Evolutionary conservation across 352 stramenopile species (phyloP).

Genomic region (Globisporangium iwayamae): DNA sequence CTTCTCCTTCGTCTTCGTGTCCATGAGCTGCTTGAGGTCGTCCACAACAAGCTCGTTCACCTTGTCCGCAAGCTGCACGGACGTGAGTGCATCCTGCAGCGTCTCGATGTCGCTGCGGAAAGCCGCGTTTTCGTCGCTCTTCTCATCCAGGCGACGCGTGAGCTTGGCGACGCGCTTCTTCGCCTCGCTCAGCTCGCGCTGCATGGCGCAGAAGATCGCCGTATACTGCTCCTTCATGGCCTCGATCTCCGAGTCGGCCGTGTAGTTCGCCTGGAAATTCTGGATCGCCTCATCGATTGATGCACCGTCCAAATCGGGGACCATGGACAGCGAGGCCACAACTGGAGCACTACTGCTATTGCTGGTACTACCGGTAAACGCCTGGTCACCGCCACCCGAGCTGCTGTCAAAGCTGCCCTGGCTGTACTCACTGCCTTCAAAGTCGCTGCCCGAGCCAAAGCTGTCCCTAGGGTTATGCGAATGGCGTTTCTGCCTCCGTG

Average conservation of each 20-base stretch:
- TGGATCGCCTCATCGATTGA: conserved; percentile 54
- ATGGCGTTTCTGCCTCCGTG: conserved; percentile 10
- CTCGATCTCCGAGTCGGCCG: conserved; percentile 19
- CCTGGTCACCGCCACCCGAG: not conserved
- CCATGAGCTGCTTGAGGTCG: conserved; percentile 45
- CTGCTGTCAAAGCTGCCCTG: conserved; percentile 14
- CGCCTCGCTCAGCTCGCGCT: conserved; percentile 52
- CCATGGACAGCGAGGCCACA: conserved; percentile 9
- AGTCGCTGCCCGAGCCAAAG: conserved; percentile 18
- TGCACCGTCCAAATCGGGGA: conserved; percentile 10
- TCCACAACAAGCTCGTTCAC: conserved; percentile 53
- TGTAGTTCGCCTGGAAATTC: conserved; percentile 33
- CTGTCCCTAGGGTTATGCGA: conserved; percentile 14
- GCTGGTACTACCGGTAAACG: not conserved
- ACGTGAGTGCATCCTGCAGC: conserved; percentile 58
- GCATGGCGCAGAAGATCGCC: conserved; percentile 62
- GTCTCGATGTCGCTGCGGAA: conserved; percentile 67
- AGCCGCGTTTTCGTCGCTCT: conserved; percentile 46
- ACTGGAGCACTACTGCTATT: not conserved
- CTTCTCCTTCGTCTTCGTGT: conserved; percentile 9
- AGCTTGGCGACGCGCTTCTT: conserved; percentile 52
- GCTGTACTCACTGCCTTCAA: conserved; percentile 9
- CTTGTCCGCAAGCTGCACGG: conserved; percentile 57
- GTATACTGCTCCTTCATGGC: conserved; percentile 53
- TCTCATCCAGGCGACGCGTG: conserved; percentile 51